Percentiles rank a stretch among this genome's conserved stretches.
These are phyloP conservation scores for Zygoascus hellenicus DNA, from an alignment of 1,139 yeast species.

Conservation along the genomic window DNA sequence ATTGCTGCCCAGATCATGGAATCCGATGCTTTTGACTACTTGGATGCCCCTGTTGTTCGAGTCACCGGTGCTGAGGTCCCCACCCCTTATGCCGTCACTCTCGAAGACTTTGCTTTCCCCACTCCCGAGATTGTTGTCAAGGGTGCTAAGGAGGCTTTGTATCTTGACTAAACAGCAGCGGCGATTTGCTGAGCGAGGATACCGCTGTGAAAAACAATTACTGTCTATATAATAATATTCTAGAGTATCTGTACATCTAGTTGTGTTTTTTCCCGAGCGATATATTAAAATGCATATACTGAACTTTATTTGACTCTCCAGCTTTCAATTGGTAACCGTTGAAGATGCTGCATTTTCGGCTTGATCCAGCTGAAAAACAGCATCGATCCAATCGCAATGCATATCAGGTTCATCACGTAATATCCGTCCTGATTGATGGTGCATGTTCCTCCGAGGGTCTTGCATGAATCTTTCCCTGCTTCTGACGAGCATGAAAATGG, in stretches of 20 bases:
- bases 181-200: no score
- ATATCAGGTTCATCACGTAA: conserved; percentile 65
- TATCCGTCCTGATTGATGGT: conserved; percentile 68
- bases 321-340: conserved; percentile 55
- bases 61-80: conserved; percentile 99
- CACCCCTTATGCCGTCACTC: conserved; percentile 94
- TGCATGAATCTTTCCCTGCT: conserved; percentile 46
- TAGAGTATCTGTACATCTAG: no score
- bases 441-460: conserved; percentile 50
- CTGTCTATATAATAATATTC: no score
- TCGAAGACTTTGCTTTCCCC: conserved; percentile 99
- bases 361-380: conserved; percentile 64
- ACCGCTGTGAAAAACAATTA: no score
- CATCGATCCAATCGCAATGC: conserved; percentile 61
- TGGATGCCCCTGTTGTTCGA: conserved; percentile 98
- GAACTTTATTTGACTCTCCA: conserved; percentile 45
- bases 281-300: conserved; percentile 7
- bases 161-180: conserved; percentile 43
- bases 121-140: conserved; percentile 84
- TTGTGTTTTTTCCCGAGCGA: no score
- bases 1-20: conserved; percentile 98
- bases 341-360: conserved; percentile 51
- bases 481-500: conserved; percentile 40
- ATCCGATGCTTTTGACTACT: conserved; percentile 95
- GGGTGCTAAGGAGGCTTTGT: conserved; percentile 86